Evolutionary conservation across 108 stramenopile genomes (phyloP).

Genomic region (Fragilaria crotonensis): DNA sequence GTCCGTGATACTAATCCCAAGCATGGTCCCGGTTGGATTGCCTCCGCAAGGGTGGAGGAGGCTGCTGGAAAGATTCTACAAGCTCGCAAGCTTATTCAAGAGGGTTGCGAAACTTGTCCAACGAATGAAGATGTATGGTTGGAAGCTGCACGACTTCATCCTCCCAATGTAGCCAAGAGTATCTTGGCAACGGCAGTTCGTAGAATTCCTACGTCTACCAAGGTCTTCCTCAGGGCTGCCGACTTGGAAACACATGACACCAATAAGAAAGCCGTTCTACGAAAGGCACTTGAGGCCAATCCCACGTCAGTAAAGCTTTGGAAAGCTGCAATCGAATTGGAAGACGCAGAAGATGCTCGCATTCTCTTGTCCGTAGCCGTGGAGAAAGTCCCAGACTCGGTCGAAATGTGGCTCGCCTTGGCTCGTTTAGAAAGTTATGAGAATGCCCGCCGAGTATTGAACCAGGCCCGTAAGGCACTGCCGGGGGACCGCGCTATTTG

Average conservation of each 20-base stretch:
- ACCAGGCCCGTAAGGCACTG: constrained; percentile 86
- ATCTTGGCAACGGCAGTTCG: constrained; percentile 83
- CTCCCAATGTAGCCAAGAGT: constrained; percentile 76
- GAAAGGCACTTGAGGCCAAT: constrained; percentile 90
- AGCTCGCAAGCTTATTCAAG: constrained; percentile 93
- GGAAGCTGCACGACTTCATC: constrained; percentile 94
- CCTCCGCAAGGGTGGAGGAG: constrained; percentile 95
- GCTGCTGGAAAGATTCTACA: constrained; percentile 86
- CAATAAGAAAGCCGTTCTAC: constrained; percentile 90
- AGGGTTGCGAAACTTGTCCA: constrained; percentile 93
- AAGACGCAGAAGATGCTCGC: constrained; percentile 91
- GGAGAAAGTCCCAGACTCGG: constrained; percentile 91
- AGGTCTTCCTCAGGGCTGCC: constrained; percentile 72
- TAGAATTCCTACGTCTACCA: constrained; percentile 55
- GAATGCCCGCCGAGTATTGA: constrained; percentile 92
- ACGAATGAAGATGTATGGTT: constrained; percentile 96
- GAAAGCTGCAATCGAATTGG: constrained; percentile 95
- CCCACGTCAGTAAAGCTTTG: constrained; percentile 90
- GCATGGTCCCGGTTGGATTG: constrained; percentile 98
- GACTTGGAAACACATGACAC: constrained; percentile 67
- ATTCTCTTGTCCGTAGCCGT: constrained; percentile 90
- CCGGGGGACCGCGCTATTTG: constrained; percentile 91
- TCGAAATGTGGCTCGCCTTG: constrained; percentile 98
- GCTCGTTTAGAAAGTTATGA: constrained; percentile 96
- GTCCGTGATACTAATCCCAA: constrained; percentile 96